These are phyloP conservation scores for Neobulgaria alba DNA, from an alignment of 2,329 filamentous ascomycete species.

Conservation along the genomic window DNA sequence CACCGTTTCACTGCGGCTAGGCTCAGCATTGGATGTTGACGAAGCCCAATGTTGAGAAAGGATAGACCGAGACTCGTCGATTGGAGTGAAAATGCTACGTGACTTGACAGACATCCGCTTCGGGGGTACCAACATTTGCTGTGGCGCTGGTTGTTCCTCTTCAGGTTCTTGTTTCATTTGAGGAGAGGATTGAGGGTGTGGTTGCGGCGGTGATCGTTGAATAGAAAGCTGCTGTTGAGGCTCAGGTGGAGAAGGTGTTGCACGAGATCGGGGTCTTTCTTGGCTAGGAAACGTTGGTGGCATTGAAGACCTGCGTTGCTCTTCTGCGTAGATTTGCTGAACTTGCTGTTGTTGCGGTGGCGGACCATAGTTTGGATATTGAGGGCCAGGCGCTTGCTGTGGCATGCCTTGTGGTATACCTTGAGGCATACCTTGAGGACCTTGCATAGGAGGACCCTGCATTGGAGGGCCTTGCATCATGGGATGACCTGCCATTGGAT, in stretches of 20 bases:
- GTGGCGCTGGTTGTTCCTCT: conserved; percentile 41
- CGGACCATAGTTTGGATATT: conserved; percentile 35
- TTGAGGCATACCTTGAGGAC: conserved; percentile 20
- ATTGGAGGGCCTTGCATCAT: conserved; percentile 24
- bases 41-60: conserved; percentile 73
- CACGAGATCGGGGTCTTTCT: conserved; percentile 40
- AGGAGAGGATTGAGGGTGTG: conserved; percentile 42
- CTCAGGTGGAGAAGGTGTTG: conserved; percentile 47
- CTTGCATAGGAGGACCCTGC: conserved; percentile 30
- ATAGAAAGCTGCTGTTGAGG: conserved; percentile 47
- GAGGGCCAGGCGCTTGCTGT: conserved; percentile 30
- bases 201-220: conserved; percentile 44
- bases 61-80: conserved; percentile 86
- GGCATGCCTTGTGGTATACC: conserved; percentile 31
- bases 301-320: conserved; percentile 65
- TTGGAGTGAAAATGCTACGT: conserved; percentile 89
- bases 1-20: conserved; percentile 19
- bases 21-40: conserved; percentile 41
- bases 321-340: conserved; percentile 66
- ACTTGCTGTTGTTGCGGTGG: conserved; percentile 35
- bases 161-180: conserved; percentile 37
- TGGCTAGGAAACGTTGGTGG: conserved; percentile 61
- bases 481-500: conserved; percentile 23
- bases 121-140: conserved; percentile 40
- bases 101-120: conserved; percentile 43